Evolutionary conservation across 441 rosid genomes (phyloP), one percentile per base, ranked within the genome.

Genomic region (Manihot esculenta): DNA sequence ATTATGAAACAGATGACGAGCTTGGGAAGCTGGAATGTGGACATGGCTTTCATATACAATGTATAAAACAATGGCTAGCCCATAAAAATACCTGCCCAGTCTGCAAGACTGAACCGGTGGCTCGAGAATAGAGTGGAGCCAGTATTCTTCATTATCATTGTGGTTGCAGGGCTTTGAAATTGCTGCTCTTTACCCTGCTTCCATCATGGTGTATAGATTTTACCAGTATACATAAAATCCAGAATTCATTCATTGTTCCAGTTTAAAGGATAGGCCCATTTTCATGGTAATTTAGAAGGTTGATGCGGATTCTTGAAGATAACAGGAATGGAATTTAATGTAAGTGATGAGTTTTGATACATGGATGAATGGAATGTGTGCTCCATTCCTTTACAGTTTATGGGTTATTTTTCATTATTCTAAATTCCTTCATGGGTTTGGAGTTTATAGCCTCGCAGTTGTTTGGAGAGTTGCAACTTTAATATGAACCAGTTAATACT

Each of bases 21-120:
- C 74, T 84, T 71, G 97, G 97, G 71, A 92, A 84, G 72, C 75
- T 94, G 45, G 80, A 80, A 0, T 90, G 99, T 44, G 97, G 92
- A 21, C 99, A 94, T 70, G 78, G 86, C 49, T 92, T 88, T 69
- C 99, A 94, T 84, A 62, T 87, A 24, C 84, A 84, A 10, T 94
- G 99, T 47, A 87, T 92, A 80, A 89, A 86, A 80, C 94, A 86
- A 68, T 94, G 99, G 99, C 89, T 94, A 14, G 72, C 77, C 12
- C 94, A 80, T 69, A 94, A 94, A 76, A 94, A 94, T 61, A 71
- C 80, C 7, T 92, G 98, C 78, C 94, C 99, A 0, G 91, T 92
- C 71, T 92, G 99, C 59, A 90, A 90, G 82, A 67, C 73, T 0
- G 86, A 77, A 24, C 87, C 87, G 4, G 71, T 75, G 38, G 70